Evolutionary conservation across 2,329 filamentous ascomycete species (phyloP), one percentile per base, ranked within the genome.

Genomic region (Colletotrichum horii): DNA sequence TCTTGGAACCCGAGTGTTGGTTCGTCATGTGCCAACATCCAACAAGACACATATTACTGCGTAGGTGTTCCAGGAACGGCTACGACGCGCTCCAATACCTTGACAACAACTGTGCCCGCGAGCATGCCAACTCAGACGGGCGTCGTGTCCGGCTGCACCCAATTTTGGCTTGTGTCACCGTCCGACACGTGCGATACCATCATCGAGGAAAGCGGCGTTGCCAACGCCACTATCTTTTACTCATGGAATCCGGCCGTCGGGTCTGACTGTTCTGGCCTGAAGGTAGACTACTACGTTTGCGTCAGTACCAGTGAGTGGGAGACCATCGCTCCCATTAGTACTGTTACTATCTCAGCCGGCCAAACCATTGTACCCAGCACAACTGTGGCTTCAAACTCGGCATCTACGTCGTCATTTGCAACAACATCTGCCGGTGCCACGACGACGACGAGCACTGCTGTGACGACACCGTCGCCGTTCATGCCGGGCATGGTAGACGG

Each of bases 111-210:
- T 52, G 43, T 22, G 19, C n/a, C 43, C n/a, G 43, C 43, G 11
- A 52, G 43, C n/a, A 22, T 52, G 43, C 43, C 43, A 12, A 52
- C 43, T 22, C 75, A 76, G 58, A 36, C 65, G 12, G 76, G 74
- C 22, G 52, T 76, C 62, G 70, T 61, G 16, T n/a, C 36, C 2
- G 66, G 69, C 5, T 78, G 77, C 28, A 65, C 28, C 7, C 67
- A 72, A 15, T 78, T 73, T 48, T 76, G 74, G 74, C 68, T 76
- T 26, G 74, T 76, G 14, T 19, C 24, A 14, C 24, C 22, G 4
- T 22, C 32, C 16, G 74, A 72, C 30, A 72, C 69, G 7, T 76
- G 74, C 15, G 28, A 22, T 32, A 24, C 24, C 19, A 69, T 73
- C 36, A 55, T 26, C 32, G 30, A 19, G 8, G 48, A 24, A 30